These are phyloP conservation scores for Venturiaceae sp. DNA, from an alignment of 2,329 filamentous ascomycete species.

Conservation along the genomic window DNA sequence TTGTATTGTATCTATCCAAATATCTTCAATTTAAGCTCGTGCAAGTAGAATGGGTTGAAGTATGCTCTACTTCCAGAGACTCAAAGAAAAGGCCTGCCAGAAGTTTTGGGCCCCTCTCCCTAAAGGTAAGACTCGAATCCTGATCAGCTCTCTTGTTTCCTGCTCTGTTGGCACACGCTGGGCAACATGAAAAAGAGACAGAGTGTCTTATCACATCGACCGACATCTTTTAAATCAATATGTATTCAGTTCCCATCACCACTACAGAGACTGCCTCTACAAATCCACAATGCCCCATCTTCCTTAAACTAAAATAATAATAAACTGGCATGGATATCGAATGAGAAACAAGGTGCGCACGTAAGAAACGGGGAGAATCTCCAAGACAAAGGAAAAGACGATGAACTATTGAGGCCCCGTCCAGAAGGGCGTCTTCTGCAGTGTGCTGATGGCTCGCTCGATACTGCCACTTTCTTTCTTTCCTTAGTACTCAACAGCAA, in stretches of 20 bases:
- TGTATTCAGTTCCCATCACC: background rate
- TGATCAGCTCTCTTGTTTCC: too few species aligned
- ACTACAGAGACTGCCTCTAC: background rate
- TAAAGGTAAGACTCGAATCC: too few species aligned
- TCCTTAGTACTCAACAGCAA: background rate
- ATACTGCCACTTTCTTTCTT: background rate
- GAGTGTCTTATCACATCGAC: too few species aligned
- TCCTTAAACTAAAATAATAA: background rate
- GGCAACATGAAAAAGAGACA: too few species aligned
- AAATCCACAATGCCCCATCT: background rate
- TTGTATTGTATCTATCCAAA: too few species aligned
- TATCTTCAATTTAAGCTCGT: too few species aligned
- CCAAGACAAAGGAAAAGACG: background rate
- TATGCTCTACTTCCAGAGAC: too few species aligned
- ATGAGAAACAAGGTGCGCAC: background rate
- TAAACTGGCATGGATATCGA: slow-evolving; percentile 1
- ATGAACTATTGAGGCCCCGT: background rate
- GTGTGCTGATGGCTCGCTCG: background rate
- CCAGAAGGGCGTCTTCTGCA: background rate
- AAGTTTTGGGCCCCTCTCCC: too few species aligned
- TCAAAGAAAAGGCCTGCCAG: too few species aligned
- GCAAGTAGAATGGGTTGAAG: too few species aligned
- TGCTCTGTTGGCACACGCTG: too few species aligned
- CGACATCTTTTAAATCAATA: background rate
- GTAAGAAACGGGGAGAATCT: background rate